Evolutionary conservation across 2,329 filamentous ascomycete genomes (phyloP).

Genomic region (Colletotrichum gigasporum): DNA sequence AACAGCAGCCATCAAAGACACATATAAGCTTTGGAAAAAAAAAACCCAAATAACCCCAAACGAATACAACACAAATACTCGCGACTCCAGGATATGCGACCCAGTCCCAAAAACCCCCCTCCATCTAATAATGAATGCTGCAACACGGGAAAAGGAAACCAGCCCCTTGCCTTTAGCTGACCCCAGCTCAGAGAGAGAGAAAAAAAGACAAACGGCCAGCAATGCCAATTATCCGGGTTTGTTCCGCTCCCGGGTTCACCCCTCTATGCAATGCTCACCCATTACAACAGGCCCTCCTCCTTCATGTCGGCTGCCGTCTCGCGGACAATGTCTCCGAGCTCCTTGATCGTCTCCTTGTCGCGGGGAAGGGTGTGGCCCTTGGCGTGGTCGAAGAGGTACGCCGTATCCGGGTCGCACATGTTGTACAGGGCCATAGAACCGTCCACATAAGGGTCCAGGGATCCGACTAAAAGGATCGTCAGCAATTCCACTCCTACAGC

Average conservation of each 20-base stretch:
- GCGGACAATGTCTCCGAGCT: slow-evolving; percentile 55
- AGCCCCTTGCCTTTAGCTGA: slow-evolving; percentile 5
- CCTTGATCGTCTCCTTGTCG: slow-evolving; percentile 57
- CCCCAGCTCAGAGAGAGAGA: neutral
- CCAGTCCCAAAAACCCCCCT: neutral
- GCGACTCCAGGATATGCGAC: slow-evolving; percentile 18
- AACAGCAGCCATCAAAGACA: no score
- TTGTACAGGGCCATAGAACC: slow-evolving; percentile 70
- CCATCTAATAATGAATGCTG: slow-evolving; percentile 30
- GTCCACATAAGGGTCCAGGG: slow-evolving; percentile 67
- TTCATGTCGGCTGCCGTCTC: slow-evolving; percentile 34
- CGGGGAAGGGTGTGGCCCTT: slow-evolving; percentile 71
- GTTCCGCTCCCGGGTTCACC: neutral
- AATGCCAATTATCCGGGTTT: neutral
- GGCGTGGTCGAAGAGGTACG: slow-evolving; percentile 71
- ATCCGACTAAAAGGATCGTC: slow-evolving; percentile 51
- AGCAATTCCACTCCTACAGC: slow-evolving; percentile 20
- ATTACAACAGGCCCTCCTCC: slow-evolving; percentile 22
- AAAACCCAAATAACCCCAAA: neutral
- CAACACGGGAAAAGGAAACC: neutral
- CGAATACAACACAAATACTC: slow-evolving; percentile 15
- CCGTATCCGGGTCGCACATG: slow-evolving; percentile 67
- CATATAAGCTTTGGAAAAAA: neutral
- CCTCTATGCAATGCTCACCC: neutral
- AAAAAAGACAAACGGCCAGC: neutral